Evolutionary conservation across 1,139 yeast species (phyloP), one percentile per base, ranked within the genome.

Genomic region (Hanseniaspora uvarum): DNA sequence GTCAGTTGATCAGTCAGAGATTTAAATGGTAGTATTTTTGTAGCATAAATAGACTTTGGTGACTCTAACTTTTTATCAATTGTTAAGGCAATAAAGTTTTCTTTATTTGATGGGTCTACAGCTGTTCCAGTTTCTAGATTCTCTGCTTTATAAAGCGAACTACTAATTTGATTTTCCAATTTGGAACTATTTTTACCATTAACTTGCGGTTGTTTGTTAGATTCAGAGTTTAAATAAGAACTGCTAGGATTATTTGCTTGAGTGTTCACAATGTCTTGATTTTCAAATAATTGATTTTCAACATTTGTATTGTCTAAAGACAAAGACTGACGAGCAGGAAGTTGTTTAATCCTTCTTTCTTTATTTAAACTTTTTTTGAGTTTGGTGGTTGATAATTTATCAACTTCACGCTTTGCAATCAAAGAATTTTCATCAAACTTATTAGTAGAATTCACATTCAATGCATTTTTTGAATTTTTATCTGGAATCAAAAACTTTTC

Each of bases 61-160:
- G 43, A 23, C 4, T 24, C 31, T n/a, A 12, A 3, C n/a, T 41
- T 41, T 11, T 41, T 16, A 4, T 30, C 46, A 26, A 18, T 23
- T 4, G 34, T 26, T 5, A 19, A 18, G 2, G 46, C 4, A 0
- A 24, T 30, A 4, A 28, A 6, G 33, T 48, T 40, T 31, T 48
- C 52, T 18, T 48, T 48, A 26, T 48, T 48, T 5, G 31, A 23
- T 11, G n/a, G 19, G 6, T 33, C 30, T 6, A 48, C 52, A n/a
- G 52, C 52, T 5, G 52, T 48, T 16, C 46, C 33, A 10, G 52
- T 14, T 16, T 48, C 46, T 18, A 48, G 26, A 24, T 48, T 48
- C 11, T 16, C 36, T 3, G 26, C 36, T 16, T 40, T 23, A 31
- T 40, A 19, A 24, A 16, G 31, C 14, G 39, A 14, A 4, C 5